Conservation (phyloP, 345 rosid species). For the Garcia nutans region DNA sequence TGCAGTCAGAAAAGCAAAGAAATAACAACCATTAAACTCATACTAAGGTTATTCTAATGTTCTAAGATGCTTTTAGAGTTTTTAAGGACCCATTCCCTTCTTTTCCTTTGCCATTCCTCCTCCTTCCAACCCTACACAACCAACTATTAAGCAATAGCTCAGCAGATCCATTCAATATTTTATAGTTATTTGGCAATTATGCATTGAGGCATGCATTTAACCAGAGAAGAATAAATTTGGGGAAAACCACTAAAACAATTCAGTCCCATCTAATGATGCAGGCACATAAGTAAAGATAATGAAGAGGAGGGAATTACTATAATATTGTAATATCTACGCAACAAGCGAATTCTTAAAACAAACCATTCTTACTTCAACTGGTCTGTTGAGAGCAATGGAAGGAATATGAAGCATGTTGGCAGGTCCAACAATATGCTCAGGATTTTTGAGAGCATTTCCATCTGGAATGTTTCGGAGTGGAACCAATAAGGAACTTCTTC, state of each 20-base stretch:
- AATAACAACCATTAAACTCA: background rate
- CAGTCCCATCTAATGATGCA: background rate
- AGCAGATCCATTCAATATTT: background rate
- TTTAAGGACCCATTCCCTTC: background rate
- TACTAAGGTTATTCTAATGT: background rate
- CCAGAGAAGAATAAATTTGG: background rate
- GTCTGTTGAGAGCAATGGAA: background rate
- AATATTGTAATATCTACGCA: background rate
- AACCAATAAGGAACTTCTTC: slow-evolving; percentile 15
- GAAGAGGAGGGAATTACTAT: background rate
- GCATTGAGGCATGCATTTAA: background rate
- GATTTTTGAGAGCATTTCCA: slow-evolving; percentile 2
- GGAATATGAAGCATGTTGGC: slow-evolving; percentile 3
- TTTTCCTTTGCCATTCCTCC: background rate
- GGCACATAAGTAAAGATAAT: background rate
- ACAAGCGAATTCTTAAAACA: background rate
- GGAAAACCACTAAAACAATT: background rate
- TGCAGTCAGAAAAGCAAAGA: background rate
- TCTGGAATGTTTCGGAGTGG: slow-evolving; percentile 8
- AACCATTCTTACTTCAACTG: slow-evolving; percentile 15
- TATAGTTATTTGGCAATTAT: too few species aligned
- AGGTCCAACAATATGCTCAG: slow-evolving; percentile 11
- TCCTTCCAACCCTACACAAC: background rate
- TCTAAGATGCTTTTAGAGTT: background rate
- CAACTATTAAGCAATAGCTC: background rate